Base-by-base conservation (phyloP, 495 filamentous ascomycete genomes). In the Poronia punctata region DNA sequence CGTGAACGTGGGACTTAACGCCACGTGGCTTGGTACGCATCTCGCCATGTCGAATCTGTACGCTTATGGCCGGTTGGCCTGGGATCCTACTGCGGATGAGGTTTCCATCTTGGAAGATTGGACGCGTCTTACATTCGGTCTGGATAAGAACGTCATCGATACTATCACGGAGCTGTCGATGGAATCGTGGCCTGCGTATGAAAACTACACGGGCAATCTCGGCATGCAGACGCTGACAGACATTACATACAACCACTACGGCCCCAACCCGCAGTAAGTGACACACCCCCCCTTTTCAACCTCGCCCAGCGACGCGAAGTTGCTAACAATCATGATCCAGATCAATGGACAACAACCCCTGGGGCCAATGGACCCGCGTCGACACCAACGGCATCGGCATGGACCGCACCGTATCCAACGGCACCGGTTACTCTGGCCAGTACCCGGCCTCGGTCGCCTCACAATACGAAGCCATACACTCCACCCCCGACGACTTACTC, bases 301-400 rank as follows among this genome's bases (percentile, higher is more conserved):
- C 15, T 15, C 17, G 7, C 23, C 5, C n/a, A 2, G 12, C n/a
- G 26, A 16, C 10, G 21, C 17, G 8, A n/a, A 18, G 10, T 24
- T 18, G 16, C 23, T n/a, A n/a, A 27, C 14, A 28, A 15, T 38
- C 3, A 38, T 3, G n/a, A n/a, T n/a, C n/a, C 14, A 26, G 20
- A 15, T 12, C 10, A 38, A 24, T 81, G 54, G 82, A 86, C 51
- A 65, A 67, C 45, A 86, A 84, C 53, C 70, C 74, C 8, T 85
- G 76, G 73, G 81, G 81, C 7, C 80, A 83, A 48, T 86, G 82
- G 82, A 85, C 81, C 2, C 75, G 81, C 14, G 80, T 80, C 5
- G 74, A 80, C 46, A 35, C 49, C 4, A 40, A 53, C 10, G 53
- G 59, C n/a, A 78, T 86, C 43, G 82, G 81, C 14, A 85, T 85